Conservation (phyloP, 257 asterid genomes). For the Galeopsis tetrahit region DNA sequence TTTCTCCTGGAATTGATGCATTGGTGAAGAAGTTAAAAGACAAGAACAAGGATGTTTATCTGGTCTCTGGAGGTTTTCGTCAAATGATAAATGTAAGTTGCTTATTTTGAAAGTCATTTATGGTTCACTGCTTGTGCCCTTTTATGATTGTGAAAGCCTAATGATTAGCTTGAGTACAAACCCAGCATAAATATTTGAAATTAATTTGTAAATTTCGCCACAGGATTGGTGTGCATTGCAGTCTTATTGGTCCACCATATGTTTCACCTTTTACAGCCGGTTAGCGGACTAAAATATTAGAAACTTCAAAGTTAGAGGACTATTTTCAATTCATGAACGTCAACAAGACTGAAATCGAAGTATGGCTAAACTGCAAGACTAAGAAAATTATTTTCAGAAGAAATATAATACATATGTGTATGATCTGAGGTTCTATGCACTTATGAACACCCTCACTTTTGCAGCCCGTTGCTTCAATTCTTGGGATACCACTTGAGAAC, state of each 20-base stretch:
- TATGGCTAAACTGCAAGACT: too few relatives aligned
- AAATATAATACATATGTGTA: conserved; percentile 10
- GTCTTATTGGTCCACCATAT: too few relatives aligned
- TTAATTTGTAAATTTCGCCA: background rate
- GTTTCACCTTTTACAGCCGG: too few relatives aligned
- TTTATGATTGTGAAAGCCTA: conserved; percentile 8
- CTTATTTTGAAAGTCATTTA: conserved; percentile 17
- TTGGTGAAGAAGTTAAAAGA: conserved; percentile 74
- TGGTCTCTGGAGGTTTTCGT: conserved; percentile 94
- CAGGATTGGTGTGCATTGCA: background rate
- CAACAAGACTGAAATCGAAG: too few relatives aligned
- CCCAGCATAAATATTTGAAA: background rate
- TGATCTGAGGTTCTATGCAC: background rate
- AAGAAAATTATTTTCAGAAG: background rate
- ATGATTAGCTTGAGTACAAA: background rate
- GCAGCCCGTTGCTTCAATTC: conserved; percentile 85
- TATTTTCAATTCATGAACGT: too few relatives aligned
- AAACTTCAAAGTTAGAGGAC: too few relatives aligned
- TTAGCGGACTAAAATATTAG: too few relatives aligned
- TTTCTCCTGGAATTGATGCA: conserved; percentile 89
- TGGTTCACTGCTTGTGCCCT: background rate
- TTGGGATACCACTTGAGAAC: conserved; percentile 70
- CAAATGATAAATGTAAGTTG: conserved; percentile 87
- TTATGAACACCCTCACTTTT: conserved; percentile 20
- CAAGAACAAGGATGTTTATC: conserved; percentile 63